Evolutionary conservation across 495 filamentous ascomycete genomes (phyloP), one percentile per base, ranked within the genome.

Genomic region (Chaetomidium leptoderma): DNA sequence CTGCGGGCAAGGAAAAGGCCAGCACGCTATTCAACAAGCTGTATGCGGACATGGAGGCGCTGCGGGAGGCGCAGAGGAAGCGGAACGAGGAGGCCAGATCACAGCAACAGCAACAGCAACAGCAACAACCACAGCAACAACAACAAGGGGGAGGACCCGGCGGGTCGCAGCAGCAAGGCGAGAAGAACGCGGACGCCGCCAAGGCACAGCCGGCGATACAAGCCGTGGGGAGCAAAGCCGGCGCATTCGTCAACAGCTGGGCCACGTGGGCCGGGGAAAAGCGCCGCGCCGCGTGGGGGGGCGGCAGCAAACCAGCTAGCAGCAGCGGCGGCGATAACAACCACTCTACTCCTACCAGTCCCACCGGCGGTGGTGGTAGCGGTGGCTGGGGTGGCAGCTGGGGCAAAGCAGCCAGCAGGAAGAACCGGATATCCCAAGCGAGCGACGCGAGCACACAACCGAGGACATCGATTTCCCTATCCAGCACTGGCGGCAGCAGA

Each of bases 241-340:
- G 90, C 17, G 87, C 92, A 6, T 98, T 96, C 64, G 78, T 98
- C 46, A 91, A 86, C 48, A 95, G 90, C 26, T 97, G 95, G 95
- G 86, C 91, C n/a, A 74, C 83, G 2, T 98, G 93, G 93, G 92
- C 92, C 6, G 85, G 83, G 29, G 92, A 98, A 72, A 95, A 95
- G 74, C 78, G 87, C 76, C 72, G 78, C 17, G 47, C 47, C 75
- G 45, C 67, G 76, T 50, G 33, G 43, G 51, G 47, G 2, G 30
- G 30, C 11, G 21, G 21, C 39, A 24, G 19, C 17, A 23, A 6
- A 7, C 1, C 11, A 3, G 10, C 43, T 9, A 30, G 43, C 21
- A 54, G 46, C 19, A 70, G 60, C 49, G 55, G 58, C 14, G 59
- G 33, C 21, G 61, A 44, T 30, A 51, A 21, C 10, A 45, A 19